Conservation (phyloP, 2,329 filamentous ascomycete species). For the Colletotrichum magnum region DNA sequence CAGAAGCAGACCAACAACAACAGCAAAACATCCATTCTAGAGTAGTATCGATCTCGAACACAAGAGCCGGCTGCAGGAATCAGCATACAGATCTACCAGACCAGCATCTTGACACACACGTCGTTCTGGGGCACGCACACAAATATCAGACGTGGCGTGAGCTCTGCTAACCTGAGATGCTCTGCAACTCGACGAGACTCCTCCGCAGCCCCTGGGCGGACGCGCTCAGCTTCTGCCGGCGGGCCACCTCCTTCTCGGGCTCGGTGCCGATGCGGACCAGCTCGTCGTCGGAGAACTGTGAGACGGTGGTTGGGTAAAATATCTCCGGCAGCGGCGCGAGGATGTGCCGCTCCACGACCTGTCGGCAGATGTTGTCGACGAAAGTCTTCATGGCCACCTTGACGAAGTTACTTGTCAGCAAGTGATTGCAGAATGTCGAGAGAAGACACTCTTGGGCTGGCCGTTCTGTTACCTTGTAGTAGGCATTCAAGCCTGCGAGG, state of each 20-base stretch:
- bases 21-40: no score
- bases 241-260: conserved; percentile 12
- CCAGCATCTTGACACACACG: no score
- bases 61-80: not conserved
- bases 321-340: conserved; percentile 25
- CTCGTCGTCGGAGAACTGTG: conserved; percentile 19
- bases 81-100: no score
- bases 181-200: conserved; percentile 21
- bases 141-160: no score
- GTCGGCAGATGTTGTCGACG: conserved; percentile 44
- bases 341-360: conserved; percentile 45
- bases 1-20: no score
- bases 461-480: conserved; percentile 41
- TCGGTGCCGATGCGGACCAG: conserved; percentile 30
- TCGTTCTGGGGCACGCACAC: no score
- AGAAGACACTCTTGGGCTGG: no score
- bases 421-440: no score
- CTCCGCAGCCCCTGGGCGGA: conserved; percentile 7
- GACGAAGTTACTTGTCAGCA: no score
- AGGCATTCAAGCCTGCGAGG: conserved; percentile 40
- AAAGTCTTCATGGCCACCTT: conserved; percentile 42
- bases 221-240: conserved; percentile 10
- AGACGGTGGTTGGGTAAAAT: conserved; percentile 10
- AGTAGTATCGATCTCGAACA: not conserved
- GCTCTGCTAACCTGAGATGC: conserved; percentile 9